A percentile compares a stretch with the other conserved stretches of the same genome.
Evolutionary conservation across 164 flowering plant species (phyloP).

Genomic region (Nelumbo lutea): DNA sequence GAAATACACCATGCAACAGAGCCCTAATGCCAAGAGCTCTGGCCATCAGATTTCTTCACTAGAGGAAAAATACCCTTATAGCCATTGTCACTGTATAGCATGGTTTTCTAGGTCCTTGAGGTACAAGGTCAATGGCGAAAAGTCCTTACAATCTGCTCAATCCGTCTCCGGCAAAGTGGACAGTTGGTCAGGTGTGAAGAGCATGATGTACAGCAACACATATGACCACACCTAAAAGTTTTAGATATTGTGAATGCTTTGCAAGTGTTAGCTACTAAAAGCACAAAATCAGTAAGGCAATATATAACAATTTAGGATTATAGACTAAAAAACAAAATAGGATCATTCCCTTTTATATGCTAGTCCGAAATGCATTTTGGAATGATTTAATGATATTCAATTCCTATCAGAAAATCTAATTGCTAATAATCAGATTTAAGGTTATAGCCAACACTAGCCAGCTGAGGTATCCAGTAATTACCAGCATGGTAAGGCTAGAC

Average conservation of each 20-base stretch:
- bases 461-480: too few species aligned
- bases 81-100: neutral
- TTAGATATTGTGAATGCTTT: neutral
- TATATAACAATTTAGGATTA: too few species aligned
- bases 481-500: too few species aligned
- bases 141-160: conserved; percentile 72
- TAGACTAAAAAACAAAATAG: too few species aligned
- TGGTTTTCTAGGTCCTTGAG: neutral
- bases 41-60: neutral
- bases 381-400: too few species aligned
- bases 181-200: conserved; percentile 75
- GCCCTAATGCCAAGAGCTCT: neutral
- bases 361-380: too few species aligned
- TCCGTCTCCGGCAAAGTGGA: conserved; percentile 81
- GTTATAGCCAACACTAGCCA: too few species aligned
- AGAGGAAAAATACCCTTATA: neutral
- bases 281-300: too few species aligned
- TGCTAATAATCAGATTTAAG: too few species aligned
- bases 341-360: too few species aligned
- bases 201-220: conserved; percentile 90
- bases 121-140: conserved; percentile 58
- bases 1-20: neutral
- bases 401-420: too few species aligned
- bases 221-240: conserved; percentile 88
- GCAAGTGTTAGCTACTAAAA: too few species aligned